Evolutionary conservation across 2,329 filamentous ascomycete species (phyloP), one percentile per base, ranked within the genome.

Genomic region (Fusarium cyanostomum): DNA sequence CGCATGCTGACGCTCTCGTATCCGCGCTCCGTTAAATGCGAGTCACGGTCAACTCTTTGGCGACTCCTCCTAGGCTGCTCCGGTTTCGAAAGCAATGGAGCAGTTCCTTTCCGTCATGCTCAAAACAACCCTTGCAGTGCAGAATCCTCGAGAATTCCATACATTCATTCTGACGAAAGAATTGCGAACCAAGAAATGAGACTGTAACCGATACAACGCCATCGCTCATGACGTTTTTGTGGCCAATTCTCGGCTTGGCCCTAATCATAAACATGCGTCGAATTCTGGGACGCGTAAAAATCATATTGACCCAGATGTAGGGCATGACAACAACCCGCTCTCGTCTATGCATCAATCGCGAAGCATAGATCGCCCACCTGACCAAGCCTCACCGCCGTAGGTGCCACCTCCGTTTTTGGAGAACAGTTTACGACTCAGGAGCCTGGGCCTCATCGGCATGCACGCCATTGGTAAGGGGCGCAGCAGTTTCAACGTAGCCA

Each of bases 381-480:
- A 42, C 24, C 30, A 37, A 48, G 28, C 45, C 54, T 44, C 51
- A 53, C 58, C 56, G 26, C 35, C 30, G 44, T 26, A 50, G 41
- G 33, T 43, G 31, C 31, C 43, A 31, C 26, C 34, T 34, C 48
- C 44, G 45, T 59, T 59, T 50, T 44, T 46, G 51, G 26, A 35
- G 42, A 26, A 7, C n/a, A 26, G 30, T 16, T 56, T 62, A 71
- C 18, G 61, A 66, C 52, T 69, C 61, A 24, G 51, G 43, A 26
- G 34, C 37, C 31, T 57, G 34, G 31, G 49, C 43, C 21, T 52
- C 50, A 44, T 68, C 67, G 31, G 56, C 44, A 57, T 75, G 71
- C n/a, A 71, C 67, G 26, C 73, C 73, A 43, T 75, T 75, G 2
- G 63, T 66, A 44, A 67, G 58, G 9, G 69, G 59, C n/a, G 49